Percentiles rank a stretch among this genome's conserved stretches.
Evolutionary conservation across 305 asterid genomes (phyloP).

Genomic region (Fraxinus sp.): DNA sequence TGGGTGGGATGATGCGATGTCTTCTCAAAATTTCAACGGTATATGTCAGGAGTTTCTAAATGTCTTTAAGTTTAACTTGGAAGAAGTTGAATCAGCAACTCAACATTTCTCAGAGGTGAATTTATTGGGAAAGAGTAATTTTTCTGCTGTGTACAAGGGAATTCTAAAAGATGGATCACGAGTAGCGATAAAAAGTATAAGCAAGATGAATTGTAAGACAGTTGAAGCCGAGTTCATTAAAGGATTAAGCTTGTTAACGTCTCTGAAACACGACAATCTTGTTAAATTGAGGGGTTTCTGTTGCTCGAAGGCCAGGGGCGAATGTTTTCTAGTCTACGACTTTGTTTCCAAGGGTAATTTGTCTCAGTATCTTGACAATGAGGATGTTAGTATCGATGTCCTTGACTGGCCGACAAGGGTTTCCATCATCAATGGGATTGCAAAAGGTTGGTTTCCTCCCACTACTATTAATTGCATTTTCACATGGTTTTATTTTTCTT

Average conservation of each 20-base stretch:
- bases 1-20: constrained; percentile 46
- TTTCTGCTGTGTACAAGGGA: constrained; percentile 74
- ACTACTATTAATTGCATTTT: neutral
- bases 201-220: constrained; percentile 68
- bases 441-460: constrained; percentile 61
- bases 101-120: constrained; percentile 79
- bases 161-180: constrained; percentile 65
- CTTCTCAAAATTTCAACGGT: constrained; percentile 38
- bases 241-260: constrained; percentile 68
- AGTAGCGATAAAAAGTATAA: constrained; percentile 74
- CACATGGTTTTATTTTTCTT: neutral
- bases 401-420: constrained; percentile 84
- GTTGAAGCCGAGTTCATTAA: constrained; percentile 75
- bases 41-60: constrained; percentile 30
- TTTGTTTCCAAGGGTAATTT: constrained; percentile 68
- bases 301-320: constrained; percentile 83
- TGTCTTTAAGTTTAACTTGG: constrained; percentile 63
- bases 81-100: constrained; percentile 90
- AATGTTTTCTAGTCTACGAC: constrained; percentile 75
- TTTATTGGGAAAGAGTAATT: constrained; percentile 76
- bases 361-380: constrained; percentile 58
- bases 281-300: constrained; percentile 77
- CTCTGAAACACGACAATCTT: constrained; percentile 70
- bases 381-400: constrained; percentile 28
- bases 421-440: constrained; percentile 80